Evolutionary conservation across 2,329 filamentous ascomycete genomes (phyloP).

Genomic region (Mollisiaceae sp.): DNA sequence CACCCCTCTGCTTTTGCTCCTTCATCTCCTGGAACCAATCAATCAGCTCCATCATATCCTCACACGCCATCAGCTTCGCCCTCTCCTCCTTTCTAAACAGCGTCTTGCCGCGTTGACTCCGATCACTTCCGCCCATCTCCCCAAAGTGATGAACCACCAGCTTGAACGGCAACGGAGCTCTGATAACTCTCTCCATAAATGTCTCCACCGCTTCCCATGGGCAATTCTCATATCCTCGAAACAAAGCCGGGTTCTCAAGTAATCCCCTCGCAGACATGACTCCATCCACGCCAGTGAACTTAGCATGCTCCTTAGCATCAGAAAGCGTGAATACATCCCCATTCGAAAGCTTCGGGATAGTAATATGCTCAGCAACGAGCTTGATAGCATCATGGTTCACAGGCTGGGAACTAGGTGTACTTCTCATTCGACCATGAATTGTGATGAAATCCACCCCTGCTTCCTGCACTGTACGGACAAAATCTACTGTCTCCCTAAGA

Average conservation of each 20-base stretch:
- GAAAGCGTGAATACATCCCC: slow-evolving; percentile 68
- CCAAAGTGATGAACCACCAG: slow-evolving; percentile 68
- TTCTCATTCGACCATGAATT: slow-evolving; percentile 68
- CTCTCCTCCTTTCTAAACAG: slow-evolving; percentile 61
- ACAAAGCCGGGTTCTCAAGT: slow-evolving; percentile 70
- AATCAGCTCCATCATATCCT: slow-evolving; percentile 61
- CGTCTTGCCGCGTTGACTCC: slow-evolving; percentile 55
- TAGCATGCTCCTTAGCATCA: slow-evolving; percentile 44
- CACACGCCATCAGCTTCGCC: slow-evolving; percentile 52
- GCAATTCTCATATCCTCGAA: slow-evolving; percentile 57
- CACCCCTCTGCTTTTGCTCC: slow-evolving; percentile 21
- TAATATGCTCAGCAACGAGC: slow-evolving; percentile 49
- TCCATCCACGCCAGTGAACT: slow-evolving; percentile 53
- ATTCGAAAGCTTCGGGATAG: slow-evolving; percentile 69
- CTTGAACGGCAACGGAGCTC: slow-evolving; percentile 65
- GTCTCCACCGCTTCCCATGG: slow-evolving; percentile 66
- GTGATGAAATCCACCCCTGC: slow-evolving; percentile 70
- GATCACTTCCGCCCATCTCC: slow-evolving; percentile 68
- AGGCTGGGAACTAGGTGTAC: slow-evolving; percentile 64
- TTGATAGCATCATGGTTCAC: slow-evolving; percentile 67
- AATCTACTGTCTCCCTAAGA: slow-evolving; percentile 61
- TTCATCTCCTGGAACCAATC: slow-evolving; percentile 63
- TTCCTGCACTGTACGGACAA: slow-evolving; percentile 65
- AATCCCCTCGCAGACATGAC: slow-evolving; percentile 75
- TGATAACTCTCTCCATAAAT: slow-evolving; percentile 64